Conservation (phyloP, 2,329 filamentous ascomycete genomes). For the Rhynchosporium secalis region DNA sequence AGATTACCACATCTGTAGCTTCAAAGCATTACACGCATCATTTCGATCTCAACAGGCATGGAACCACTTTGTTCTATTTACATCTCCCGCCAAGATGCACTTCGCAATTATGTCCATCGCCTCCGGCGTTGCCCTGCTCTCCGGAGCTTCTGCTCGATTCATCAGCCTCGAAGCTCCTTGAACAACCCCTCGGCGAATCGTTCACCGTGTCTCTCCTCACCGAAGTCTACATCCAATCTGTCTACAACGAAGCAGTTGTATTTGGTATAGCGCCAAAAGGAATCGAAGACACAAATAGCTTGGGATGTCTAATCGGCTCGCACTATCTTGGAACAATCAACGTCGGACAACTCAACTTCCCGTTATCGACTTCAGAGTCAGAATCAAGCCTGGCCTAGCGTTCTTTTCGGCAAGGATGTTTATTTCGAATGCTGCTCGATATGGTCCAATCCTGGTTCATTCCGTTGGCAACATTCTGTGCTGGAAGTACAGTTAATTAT, state of each 20-base stretch:
- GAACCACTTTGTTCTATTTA: background rate
- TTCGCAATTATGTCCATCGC: slow-evolving; percentile 10
- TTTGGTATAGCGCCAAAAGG: slow-evolving; percentile 28
- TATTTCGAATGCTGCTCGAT: slow-evolving; percentile 14
- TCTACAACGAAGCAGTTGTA: slow-evolving; percentile 28
- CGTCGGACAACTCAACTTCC: slow-evolving; percentile 16
- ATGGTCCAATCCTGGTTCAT: background rate
- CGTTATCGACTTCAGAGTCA: slow-evolving; percentile 2
- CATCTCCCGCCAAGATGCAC: slow-evolving; percentile 11
- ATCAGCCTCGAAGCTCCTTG: slow-evolving; percentile 29
- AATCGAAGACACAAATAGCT: slow-evolving; percentile 17
- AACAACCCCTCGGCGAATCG: slow-evolving; percentile 28
- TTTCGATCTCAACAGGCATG: background rate
- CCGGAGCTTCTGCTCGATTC: slow-evolving; percentile 27
- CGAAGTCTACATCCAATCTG: slow-evolving; percentile 26
- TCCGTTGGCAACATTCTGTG: background rate
- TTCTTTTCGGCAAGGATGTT: slow-evolving; percentile 18
- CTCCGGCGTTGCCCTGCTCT: slow-evolving; percentile 17
- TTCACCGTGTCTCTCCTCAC: slow-evolving; percentile 32
- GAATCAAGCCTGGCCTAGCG: background rate
- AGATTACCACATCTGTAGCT: no score
- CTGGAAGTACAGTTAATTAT: no score
- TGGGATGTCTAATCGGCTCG: slow-evolving; percentile 25
- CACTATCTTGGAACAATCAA: slow-evolving; percentile 29
- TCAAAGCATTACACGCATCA: no score